A percentile compares a stretch with the other conserved stretches of the same genome.
These are phyloP conservation scores for Plasmodium blacklocki DNA, from an alignment of 169 alveolate species.

Conservation along the genomic window DNA sequence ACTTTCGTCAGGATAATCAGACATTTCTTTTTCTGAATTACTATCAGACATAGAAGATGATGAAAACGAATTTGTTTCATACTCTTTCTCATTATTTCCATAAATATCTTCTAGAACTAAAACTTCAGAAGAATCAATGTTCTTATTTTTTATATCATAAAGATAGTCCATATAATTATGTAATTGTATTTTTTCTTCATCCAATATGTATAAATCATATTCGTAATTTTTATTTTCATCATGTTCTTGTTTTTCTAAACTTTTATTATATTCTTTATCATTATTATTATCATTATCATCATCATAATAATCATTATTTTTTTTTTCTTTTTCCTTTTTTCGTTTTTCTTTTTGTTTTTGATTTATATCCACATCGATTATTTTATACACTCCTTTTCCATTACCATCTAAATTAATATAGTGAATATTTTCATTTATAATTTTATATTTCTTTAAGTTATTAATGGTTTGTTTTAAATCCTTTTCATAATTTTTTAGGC, in stretches of 20 bases:
- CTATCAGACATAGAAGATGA: slow-evolving; percentile 37
- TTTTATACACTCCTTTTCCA: slow-evolving; percentile 51
- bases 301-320: background rate
- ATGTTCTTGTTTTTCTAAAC: background rate
- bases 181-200: slow-evolving; percentile 45
- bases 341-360: background rate
- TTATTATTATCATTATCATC: background rate
- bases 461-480: slow-evolving; percentile 60
- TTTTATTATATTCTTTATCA: background rate
- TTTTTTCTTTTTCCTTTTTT: background rate
- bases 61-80: slow-evolving; percentile 38
- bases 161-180: slow-evolving; percentile 58
- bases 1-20: slow-evolving; percentile 74
- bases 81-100: slow-evolving; percentile 53
- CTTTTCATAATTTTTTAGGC: slow-evolving; percentile 52
- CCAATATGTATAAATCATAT: slow-evolving; percentile 65
- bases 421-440: slow-evolving; percentile 62
- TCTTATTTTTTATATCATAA: slow-evolving; percentile 56
- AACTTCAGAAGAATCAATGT: slow-evolving; percentile 47
- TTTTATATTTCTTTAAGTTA: slow-evolving; percentile 67
- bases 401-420: slow-evolving; percentile 40
- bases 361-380: slow-evolving; percentile 56
- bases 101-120: slow-evolving; percentile 60
- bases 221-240: slow-evolving; percentile 16
- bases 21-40: slow-evolving; percentile 67